A percentile compares a stretch with the other conserved stretches of the same genome.
Conservation (phyloP, 1,139 yeast genomes). For the Kurtzmaniella natalensis region DNA sequence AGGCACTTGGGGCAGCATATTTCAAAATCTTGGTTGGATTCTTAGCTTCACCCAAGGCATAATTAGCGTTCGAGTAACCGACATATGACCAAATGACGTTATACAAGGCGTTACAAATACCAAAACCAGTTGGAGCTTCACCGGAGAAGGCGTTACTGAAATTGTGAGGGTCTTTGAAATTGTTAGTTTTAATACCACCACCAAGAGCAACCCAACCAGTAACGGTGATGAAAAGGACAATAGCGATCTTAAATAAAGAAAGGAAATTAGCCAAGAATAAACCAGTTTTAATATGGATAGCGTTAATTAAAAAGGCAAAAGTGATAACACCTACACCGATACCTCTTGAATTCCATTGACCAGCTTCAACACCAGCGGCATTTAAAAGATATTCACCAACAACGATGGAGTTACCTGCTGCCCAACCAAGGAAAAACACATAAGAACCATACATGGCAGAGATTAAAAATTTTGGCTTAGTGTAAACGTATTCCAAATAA, state of each 20-base stretch:
- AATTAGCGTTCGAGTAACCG: constrained; percentile 74
- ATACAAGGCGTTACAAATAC: constrained; percentile 72
- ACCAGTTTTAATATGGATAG: constrained; percentile 59
- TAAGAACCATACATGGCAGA: constrained; percentile 76
- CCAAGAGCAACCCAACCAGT: constrained; percentile 83
- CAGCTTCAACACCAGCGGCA: constrained; percentile 67
- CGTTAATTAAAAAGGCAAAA: constrained; percentile 65
- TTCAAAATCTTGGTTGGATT: constrained; percentile 41
- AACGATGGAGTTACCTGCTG: constrained; percentile 65
- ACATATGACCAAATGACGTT: constrained; percentile 80
- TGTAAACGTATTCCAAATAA: constrained; percentile 69
- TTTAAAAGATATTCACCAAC: constrained; percentile 51
- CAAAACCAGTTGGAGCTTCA: constrained; percentile 61
- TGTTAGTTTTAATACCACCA: constrained; percentile 54
- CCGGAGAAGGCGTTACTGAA: constrained; percentile 61
- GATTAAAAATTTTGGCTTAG: constrained; percentile 63
- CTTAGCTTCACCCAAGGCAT: constrained; percentile 76
- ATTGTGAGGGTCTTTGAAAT: constrained; percentile 51
- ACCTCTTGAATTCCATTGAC: constrained; percentile 73
- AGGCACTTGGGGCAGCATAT: constrained; percentile 45
- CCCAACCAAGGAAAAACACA: constrained; percentile 79
- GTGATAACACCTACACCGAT: constrained; percentile 72
- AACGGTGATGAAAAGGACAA: constrained; percentile 62
- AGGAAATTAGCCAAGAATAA: constrained; percentile 62
- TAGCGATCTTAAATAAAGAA: constrained; percentile 68